Evolutionary conservation across 2,329 filamentous ascomycete species (phyloP), one percentile per base, ranked within the genome.

Genomic region (Xylariaceae sp.): DNA sequence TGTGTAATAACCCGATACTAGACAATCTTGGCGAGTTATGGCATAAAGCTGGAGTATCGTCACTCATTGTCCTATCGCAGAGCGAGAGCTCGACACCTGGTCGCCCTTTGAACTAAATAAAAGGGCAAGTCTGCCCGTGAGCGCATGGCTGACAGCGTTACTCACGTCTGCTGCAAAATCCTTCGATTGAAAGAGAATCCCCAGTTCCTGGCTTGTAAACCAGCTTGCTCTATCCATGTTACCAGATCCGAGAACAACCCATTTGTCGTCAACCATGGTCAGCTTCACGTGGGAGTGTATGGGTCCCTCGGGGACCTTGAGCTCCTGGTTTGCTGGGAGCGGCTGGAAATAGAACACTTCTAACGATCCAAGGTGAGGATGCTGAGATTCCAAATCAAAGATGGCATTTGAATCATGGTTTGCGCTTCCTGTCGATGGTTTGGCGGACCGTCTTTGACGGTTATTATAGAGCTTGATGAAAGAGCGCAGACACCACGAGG

Each of bases 151-250:
- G 21, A 67, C 57, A 2, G 53, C 52, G 1, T 50, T 43, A 35
- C 51, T 55, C 16, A 69, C 50, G 3, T 39, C 35, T 1, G 31
- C 43, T 3, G 61, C 63, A 31, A 70, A 55, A 0, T 50, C 49
- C 2, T 28, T 36, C 21, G 60, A 63, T 31, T 71, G 63, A 38
- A 79, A 72, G 28, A 79, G 53, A 19, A 92, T 67, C 1, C 86
- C 86, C 15, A 92, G 65, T 62, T 94, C 87, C 61, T 92, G 87
- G 59, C 84, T 89, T 4, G 87, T 92, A 61, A 78, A 89, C 84
- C 85, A 92, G 56, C 84, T 89, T 6, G 87, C 85, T 1, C 86
- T 74, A 62, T 94, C 87, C 71, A 89, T 78, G 57, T 94, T 94
- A 1, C 85, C 86, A 13, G 84, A 89, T 0, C 87, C 87, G 3